These are phyloP conservation scores for Elaeis guineensis DNA, from an alignment of 176 grass and related monocot genomes.

Conservation along the genomic window DNA sequence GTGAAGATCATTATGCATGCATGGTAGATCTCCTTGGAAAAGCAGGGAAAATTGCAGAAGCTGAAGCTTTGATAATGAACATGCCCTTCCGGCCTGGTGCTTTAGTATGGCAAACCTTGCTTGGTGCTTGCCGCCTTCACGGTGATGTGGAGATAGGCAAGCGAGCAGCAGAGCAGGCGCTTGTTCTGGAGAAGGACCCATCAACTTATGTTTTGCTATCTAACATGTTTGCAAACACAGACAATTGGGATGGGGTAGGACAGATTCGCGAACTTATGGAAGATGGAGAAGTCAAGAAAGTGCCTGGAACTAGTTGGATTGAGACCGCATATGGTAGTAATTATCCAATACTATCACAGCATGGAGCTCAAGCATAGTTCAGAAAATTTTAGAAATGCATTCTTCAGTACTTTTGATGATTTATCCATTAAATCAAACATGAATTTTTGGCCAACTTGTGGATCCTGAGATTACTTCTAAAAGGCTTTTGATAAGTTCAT, in stretches of 20 bases:
- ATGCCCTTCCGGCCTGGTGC: constrained; percentile 38
- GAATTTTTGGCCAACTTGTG: no score
- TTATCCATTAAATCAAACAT: no score
- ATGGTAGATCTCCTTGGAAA: constrained; percentile 62
- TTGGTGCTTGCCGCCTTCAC: constrained; percentile 35
- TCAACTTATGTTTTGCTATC: constrained; percentile 38
- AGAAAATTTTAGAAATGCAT: no score
- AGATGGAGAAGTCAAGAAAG: constrained; percentile 28
- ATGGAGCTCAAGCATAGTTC: no score
- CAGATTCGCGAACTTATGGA: constrained; percentile 38
- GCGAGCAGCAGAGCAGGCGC: constrained; percentile 27
- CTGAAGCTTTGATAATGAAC: constrained; percentile 37
- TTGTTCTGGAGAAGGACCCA: constrained; percentile 37
- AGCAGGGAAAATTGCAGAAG: constrained; percentile 36
- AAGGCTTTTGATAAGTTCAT: no score
- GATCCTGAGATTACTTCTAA: no score
- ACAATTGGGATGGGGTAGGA: constrained; percentile 30
- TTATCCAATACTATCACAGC: no score
- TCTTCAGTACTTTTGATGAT: no score
- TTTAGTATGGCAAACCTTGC: constrained; percentile 40
- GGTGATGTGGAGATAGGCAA: constrained; percentile 31
- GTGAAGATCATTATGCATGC: constrained; percentile 58
- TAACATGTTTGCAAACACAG: constrained; percentile 13
- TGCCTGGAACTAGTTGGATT: constrained; percentile 40
- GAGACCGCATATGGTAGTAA: background rate